These are phyloP conservation scores for Pyrus bretschneideri DNA, from an alignment of 306 rosid species.

Conservation along the genomic window DNA sequence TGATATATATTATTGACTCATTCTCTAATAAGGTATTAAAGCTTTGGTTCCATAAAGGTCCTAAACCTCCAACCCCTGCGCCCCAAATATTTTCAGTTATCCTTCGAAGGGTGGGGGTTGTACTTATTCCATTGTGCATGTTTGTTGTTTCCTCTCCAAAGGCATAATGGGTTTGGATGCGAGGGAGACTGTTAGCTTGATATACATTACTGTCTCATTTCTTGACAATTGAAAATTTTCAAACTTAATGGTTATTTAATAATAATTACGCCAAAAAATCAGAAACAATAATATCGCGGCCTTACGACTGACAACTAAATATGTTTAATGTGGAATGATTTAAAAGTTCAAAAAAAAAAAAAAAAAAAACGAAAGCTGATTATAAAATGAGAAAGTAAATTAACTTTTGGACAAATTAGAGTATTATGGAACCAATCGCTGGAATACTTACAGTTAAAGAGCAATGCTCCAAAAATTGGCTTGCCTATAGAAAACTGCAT, in stretches of 20 bases:
- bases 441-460: too few species aligned
- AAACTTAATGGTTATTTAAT: too few species aligned
- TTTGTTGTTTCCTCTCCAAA: background rate
- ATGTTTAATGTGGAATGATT: background rate
- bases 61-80: background rate
- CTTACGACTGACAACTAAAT: background rate
- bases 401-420: background rate
- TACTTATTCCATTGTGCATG: background rate
- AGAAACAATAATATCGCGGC: background rate
- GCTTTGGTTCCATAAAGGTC: background rate
- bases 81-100: background rate
- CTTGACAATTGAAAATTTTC: too few species aligned
- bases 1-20: too few species aligned
- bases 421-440: background rate
- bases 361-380: too few species aligned
- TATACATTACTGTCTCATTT: too few species aligned
- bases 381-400: too few species aligned
- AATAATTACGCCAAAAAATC: too few species aligned
- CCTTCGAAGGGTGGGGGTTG: background rate
- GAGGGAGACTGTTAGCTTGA: background rate
- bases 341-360: background rate
- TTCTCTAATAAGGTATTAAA: too few species aligned
- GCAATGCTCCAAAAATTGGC: too few species aligned
- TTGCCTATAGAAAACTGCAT: too few species aligned
- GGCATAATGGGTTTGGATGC: background rate